These are phyloP conservation scores for Salix caprea DNA, from an alignment of 345 rosid species.

Conservation along the genomic window DNA sequence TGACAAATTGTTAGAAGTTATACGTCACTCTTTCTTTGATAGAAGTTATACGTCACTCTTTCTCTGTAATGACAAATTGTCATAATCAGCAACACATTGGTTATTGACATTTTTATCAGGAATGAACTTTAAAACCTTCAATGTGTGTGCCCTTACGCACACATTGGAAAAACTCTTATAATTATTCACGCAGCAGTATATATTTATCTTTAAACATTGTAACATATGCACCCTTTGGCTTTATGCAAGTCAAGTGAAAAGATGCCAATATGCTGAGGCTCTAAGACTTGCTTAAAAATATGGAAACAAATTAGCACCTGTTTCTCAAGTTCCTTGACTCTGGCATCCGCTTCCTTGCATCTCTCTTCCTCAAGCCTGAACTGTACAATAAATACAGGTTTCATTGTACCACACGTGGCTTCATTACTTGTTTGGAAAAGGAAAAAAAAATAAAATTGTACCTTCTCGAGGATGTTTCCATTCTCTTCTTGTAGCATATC, in stretches of 20 bases:
- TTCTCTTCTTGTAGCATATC: constrained; percentile 80
- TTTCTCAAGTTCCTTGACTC: constrained; percentile 31
- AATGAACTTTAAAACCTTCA: background rate
- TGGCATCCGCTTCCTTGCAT: constrained; percentile 27
- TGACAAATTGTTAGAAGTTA: background rate
- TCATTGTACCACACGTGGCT: background rate
- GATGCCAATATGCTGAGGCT: background rate
- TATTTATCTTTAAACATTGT: background rate
- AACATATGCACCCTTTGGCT: background rate
- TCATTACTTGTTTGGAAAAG: background rate
- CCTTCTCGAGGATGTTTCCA: constrained; percentile 26
- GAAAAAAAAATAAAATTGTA: background rate
- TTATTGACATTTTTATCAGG: background rate
- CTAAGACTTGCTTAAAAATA: background rate
- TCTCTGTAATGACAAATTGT: background rate
- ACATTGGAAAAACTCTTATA: background rate
- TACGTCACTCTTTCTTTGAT: background rate
- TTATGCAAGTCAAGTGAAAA: background rate
- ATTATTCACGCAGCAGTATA: background rate
- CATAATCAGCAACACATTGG: background rate
- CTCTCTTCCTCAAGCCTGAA: constrained; percentile 33
- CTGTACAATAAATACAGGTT: constrained; percentile 13
- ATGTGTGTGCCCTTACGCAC: background rate
- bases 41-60: background rate
- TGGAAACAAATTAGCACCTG: constrained; percentile 14